These are phyloP conservation scores for Xerocomellus dryophilus DNA, from an alignment of 768 basidiomycete genomes.

Conservation along the genomic window DNA sequence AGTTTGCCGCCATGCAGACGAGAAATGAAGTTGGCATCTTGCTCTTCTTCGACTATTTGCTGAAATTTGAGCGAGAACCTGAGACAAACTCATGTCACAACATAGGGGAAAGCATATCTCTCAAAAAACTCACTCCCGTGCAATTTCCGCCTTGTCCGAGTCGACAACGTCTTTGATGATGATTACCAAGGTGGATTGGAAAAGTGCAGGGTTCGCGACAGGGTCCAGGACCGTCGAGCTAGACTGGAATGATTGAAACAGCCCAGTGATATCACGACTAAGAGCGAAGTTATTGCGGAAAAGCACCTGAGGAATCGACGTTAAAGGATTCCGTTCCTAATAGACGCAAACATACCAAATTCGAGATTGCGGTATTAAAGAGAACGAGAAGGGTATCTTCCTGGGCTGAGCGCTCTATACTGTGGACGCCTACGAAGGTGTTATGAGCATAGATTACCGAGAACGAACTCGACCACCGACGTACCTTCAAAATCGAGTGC, in stretches of 20 bases:
- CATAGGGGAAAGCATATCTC: not conserved
- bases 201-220: conserved; percentile 52
- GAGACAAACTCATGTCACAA: not conserved
- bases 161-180: conserved; percentile 71
- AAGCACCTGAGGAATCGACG: conserved; percentile 41
- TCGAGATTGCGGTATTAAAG: conserved; percentile 65
- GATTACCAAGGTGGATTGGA: conserved; percentile 56
- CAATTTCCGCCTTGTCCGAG: conserved; percentile 56
- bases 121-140: conserved; percentile 44
- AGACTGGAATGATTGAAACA: conserved; percentile 61
- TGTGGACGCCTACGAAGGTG: conserved; percentile 51
- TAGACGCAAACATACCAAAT: conserved; percentile 41
- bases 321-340: not conserved
- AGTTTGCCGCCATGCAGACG: conserved; percentile 53
- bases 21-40: conserved; percentile 59
- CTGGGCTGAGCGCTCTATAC: conserved; percentile 59
- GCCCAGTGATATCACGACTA: conserved; percentile 56
- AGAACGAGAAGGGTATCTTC: conserved; percentile 63
- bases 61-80: conserved; percentile 58
- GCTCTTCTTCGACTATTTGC: conserved; percentile 58
- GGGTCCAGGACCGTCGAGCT: conserved; percentile 57
- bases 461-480: not conserved
- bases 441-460: not conserved
- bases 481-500: conserved; percentile 65
- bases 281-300: conserved; percentile 67